These are phyloP conservation scores for Staphylotrichum longicolle DNA, from an alignment of 495 filamentous ascomycete species.

Conservation along the genomic window DNA sequence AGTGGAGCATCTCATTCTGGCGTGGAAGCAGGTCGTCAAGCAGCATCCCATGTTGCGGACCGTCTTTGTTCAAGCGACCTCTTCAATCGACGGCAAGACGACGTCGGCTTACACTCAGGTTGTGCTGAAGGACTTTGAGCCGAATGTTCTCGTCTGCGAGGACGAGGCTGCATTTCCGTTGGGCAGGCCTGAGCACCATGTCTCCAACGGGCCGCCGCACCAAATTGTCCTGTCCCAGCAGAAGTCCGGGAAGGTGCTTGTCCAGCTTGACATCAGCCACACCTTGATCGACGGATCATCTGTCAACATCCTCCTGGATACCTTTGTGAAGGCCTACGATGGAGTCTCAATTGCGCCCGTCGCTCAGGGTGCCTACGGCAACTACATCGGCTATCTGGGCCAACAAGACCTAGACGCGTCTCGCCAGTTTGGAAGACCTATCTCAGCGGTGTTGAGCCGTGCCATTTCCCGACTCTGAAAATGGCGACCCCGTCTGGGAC, in stretches of 20 bases:
- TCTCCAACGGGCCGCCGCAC: conserved; percentile 44
- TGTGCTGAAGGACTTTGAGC: conserved; percentile 44
- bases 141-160: conserved; percentile 41
- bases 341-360: not conserved
- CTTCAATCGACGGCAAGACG: conserved; percentile 40
- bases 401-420: not conserved
- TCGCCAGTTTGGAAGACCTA: conserved; percentile 14
- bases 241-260: conserved; percentile 38
- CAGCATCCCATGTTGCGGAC: conserved; percentile 53
- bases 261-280: conserved; percentile 58
- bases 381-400: conserved; percentile 7
- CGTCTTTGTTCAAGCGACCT: conserved; percentile 47
- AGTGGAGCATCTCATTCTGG: not conserved
- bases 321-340: conserved; percentile 8
- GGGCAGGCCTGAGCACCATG: conserved; percentile 5
- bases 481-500: not conserved
- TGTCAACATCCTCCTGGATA: conserved; percentile 7
- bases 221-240: conserved; percentile 51
- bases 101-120: conserved; percentile 54
- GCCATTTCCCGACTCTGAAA: conserved; percentile 2
- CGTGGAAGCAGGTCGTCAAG: conserved; percentile 38
- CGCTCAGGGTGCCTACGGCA: conserved; percentile 5
- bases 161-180: conserved; percentile 25
- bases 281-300: conserved; percentile 52
- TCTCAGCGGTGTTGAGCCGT: conserved; percentile 7